phyloP scores from a whole-genome alignment of 1,284 basidiomycete species.

The Apiotrichum laibachii region DNA sequence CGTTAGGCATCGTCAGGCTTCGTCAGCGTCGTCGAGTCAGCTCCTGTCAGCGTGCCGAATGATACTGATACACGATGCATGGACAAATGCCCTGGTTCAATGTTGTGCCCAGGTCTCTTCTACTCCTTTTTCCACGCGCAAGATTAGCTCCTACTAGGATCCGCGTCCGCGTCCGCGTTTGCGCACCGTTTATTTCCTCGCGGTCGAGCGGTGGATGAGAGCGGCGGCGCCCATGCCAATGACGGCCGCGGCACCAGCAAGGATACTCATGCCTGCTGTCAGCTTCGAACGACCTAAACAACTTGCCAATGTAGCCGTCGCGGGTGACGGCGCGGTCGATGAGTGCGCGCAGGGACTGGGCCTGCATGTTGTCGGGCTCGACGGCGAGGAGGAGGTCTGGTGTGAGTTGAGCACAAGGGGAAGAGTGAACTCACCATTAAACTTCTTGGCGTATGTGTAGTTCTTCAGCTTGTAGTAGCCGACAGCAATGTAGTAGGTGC shows the following conservation, averaged over 20 bases:
- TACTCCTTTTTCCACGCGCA: no score
- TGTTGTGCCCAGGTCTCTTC: neutral
- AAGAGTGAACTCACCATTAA: conserved; percentile 69
- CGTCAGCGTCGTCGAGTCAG: no score
- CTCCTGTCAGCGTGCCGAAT: no score
- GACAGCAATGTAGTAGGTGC: conserved; percentile 92
- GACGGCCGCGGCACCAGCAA: conserved; percentile 82
- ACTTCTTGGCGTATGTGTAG: conserved; percentile 86
- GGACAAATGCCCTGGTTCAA: neutral
- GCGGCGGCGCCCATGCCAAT: conserved; percentile 77
- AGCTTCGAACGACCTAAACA: conserved; percentile 26
- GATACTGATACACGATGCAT: neutral
- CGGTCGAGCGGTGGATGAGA: conserved; percentile 79
- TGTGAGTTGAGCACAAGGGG: neutral
- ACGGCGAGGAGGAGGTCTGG: conserved; percentile 78
- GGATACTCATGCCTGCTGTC: conserved; percentile 77
- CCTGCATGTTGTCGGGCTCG: conserved; percentile 92
- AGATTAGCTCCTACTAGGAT: no score
- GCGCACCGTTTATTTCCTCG: conserved; percentile 9
- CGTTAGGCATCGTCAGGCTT: no score
- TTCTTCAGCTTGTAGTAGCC: conserved; percentile 98
- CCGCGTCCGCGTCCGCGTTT: neutral
- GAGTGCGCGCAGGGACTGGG: conserved; percentile 75
- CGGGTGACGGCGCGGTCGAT: conserved; percentile 84
- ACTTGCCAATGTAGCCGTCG: conserved; percentile 60